Percentiles rank a stretch among this genome's conserved stretches.
phyloP scores from a whole-genome alignment of 306 rosid species.

The Prunus mongolica region DNA sequence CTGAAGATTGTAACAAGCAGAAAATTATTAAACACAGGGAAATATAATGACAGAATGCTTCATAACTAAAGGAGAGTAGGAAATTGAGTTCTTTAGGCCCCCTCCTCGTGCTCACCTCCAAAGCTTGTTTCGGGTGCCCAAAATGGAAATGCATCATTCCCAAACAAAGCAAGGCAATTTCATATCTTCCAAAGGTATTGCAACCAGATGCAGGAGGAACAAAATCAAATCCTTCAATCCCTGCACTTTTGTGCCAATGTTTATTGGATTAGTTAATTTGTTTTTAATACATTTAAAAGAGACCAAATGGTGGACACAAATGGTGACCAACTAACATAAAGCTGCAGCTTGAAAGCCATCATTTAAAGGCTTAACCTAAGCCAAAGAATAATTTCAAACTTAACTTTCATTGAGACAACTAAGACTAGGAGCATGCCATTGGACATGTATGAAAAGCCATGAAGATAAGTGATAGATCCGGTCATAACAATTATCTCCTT shows the following conservation, averaged over 20 bases:
- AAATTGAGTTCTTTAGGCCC: neutral
- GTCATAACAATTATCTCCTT: neutral
- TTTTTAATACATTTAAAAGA: slow-evolving; percentile 7
- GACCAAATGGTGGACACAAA: neutral
- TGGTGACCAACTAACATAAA: neutral
- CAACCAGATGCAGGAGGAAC: slow-evolving; percentile 59
- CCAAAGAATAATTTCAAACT: neutral
- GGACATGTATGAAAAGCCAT: neutral
- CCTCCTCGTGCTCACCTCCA: slow-evolving; percentile 55
- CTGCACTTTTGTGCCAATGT: slow-evolving; percentile 83
- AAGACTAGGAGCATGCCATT: neutral
- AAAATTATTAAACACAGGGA: slow-evolving; percentile 6
- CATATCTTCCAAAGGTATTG: slow-evolving; percentile 76
- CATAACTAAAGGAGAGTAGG: slow-evolving; percentile 7
- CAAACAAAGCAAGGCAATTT: slow-evolving; percentile 75
- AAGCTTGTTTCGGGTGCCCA: slow-evolving; percentile 93
- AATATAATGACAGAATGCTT: slow-evolving; percentile 1
- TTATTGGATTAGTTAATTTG: slow-evolving; percentile 35
- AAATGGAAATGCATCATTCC: slow-evolving; percentile 98
- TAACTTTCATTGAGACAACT: neutral
- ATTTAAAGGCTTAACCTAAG: neutral
- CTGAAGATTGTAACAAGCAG: slow-evolving; percentile 42
- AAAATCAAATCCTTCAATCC: slow-evolving; percentile 92
- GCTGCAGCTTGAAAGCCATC: neutral
- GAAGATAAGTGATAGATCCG: neutral